Percentiles rank a stretch among this genome's conserved stretches.
These are phyloP conservation scores for Ophiostoma montium DNA, from an alignment of 2,329 filamentous ascomycete genomes.

Conservation along the genomic window DNA sequence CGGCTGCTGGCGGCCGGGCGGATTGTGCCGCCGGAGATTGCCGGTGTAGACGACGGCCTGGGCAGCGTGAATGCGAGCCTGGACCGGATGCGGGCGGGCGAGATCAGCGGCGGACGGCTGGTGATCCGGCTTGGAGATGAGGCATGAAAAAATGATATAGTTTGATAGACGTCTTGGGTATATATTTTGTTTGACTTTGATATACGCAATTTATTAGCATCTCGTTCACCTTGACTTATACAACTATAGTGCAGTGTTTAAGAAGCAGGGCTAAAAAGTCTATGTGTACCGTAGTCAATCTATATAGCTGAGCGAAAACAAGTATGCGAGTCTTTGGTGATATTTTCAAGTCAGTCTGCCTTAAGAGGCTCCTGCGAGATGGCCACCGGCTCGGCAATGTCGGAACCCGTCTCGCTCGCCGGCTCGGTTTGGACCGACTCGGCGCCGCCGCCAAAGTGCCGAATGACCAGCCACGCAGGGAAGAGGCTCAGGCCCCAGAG, in stretches of 20 bases:
- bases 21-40: slow-evolving; percentile 49
- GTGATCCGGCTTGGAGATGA: slow-evolving; percentile 33
- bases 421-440: neutral
- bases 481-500: slow-evolving; percentile 50
- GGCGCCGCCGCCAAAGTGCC: slow-evolving; percentile 31
- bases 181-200: neutral
- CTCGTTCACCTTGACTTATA: no score
- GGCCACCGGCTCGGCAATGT: neutral
- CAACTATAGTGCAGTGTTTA: neutral
- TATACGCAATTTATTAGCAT: neutral
- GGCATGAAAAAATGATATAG: neutral
- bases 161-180: neutral
- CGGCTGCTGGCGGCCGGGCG: slow-evolving; percentile 39
- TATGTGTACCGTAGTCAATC: no score
- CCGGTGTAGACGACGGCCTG: slow-evolving; percentile 48
- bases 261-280: no score
- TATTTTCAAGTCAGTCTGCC: neutral
- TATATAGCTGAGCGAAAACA: neutral
- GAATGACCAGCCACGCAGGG: slow-evolving; percentile 54
- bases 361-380: neutral
- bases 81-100: slow-evolving; percentile 50
- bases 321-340: no score
- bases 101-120: slow-evolving; percentile 53
- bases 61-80: slow-evolving; percentile 53
- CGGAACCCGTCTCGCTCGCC: neutral